Evolutionary conservation across 192 early-diverging fungal genomes (phyloP).

Genomic region (Piromyces sp.): DNA sequence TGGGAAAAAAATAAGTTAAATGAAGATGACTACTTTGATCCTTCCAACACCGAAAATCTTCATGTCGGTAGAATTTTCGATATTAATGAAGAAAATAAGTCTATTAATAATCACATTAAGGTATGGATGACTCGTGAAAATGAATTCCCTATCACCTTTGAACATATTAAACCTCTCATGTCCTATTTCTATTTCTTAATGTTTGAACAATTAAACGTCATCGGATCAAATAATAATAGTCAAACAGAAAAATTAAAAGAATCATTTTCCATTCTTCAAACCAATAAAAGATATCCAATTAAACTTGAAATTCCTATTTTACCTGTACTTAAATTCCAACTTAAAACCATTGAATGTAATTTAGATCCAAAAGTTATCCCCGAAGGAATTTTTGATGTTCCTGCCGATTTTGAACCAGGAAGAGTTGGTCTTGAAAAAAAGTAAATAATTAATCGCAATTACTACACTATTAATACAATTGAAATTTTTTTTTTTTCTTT

Average conservation of each 20-base stretch:
- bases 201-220: too few species aligned
- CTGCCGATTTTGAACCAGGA: not conserved
- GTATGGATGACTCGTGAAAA: not conserved
- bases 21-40: not conserved
- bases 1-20: not conserved
- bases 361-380: not conserved
- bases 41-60: not conserved
- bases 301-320: not conserved
- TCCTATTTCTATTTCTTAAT: not conserved
- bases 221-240: too few species aligned
- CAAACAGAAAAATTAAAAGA: too few species aligned
- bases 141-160: not conserved
- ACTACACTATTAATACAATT: not conserved
- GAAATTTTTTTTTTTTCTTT: not conserved
- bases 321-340: not conserved
- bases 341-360: not conserved
- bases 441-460: not conserved
- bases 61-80: not conserved
- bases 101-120: not conserved
- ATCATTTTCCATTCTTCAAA: not conserved
- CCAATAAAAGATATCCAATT: not conserved
- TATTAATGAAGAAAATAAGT: not conserved
- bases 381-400: not conserved
- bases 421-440: not conserved
- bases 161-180: not conserved